Base-by-base conservation (phyloP, 805 yeast species). In the Zygotorulaspora danielsina region DNA sequence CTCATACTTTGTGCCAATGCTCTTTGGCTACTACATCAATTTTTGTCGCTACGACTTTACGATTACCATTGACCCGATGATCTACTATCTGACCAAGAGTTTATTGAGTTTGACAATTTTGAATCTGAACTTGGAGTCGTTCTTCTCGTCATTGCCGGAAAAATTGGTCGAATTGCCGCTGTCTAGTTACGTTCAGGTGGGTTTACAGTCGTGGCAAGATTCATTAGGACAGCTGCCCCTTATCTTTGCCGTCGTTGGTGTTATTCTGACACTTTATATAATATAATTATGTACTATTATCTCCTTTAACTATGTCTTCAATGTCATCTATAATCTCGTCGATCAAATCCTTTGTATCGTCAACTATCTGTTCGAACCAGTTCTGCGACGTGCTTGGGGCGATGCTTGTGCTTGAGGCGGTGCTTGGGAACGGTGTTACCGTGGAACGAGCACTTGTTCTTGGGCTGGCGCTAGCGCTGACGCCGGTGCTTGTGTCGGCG, bases 51-150 rank as follows among this genome's bases (percentile, higher is more conserved):
- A 56, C 38, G 63, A 56, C 21, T 39, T 53, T 24, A 37, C 47
- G 27, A 48, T 59, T 22, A 50, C 51, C 24, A 28, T 56, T 21
- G 64, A 59, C 38, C 64, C 62, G 15, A 54, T 59, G 61, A 49
- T 52, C n/a, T 47, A 50, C 42, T 54, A 57, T 39, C 24, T 59
- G 16, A 26, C 52, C n/a, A 59, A 55, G 36, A 47, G 44, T 5
- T 36, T 56, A 15, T 27, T 55, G 11, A 44, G 53, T 34, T 41
- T 51, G 31, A 37, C 49, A 10, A 38, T 54, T 13, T 16, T 48
- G 33, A 44, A 48, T 22, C 34, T 29, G 30, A 26, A 25, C n/a
- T n/a, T 22, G 19, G 10, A 21, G 9, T 8, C 24, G 10, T 8
- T 21, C 10, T 21, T 21, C 24, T 21, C 24, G 24, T 21, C 30